phyloP scores from a whole-genome alignment of 805 yeast species.

The Barnettozyma botsteinii region DNA sequence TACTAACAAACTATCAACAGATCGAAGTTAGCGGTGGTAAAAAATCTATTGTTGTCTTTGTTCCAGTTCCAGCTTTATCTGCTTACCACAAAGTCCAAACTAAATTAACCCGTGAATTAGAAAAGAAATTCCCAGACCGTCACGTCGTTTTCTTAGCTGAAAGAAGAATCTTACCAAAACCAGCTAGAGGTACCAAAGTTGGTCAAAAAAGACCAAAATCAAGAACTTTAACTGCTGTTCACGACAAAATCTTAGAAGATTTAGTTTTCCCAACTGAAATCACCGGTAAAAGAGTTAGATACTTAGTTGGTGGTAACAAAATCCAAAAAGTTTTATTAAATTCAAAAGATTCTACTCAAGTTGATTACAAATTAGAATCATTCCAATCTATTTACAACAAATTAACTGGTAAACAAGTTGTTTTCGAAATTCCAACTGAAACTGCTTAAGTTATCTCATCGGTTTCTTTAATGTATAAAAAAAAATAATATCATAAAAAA shows the following conservation, averaged over 20 bases:
- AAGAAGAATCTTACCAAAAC: constrained; percentile 99
- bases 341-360: constrained; percentile 94
- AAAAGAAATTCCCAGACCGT: constrained; percentile 99
- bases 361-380: constrained; percentile 98
- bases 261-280: constrained; percentile 99
- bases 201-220: constrained; percentile 99
- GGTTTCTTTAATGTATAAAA: constrained; percentile 9
- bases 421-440: constrained; percentile 82
- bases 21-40: constrained; percentile 97
- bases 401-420: constrained; percentile 99
- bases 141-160: constrained; percentile 99
- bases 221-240: constrained; percentile 98
- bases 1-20: constrained; percentile 30
- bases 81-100: constrained; percentile 97
- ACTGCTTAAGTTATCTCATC: constrained; percentile 32
- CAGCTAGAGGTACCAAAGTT: constrained; percentile 92
- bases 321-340: constrained; percentile 96
- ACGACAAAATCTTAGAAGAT: constrained; percentile 97
- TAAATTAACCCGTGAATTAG: constrained; percentile 98
- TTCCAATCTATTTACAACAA: constrained; percentile 98
- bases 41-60: constrained; percentile 96
- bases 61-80: constrained; percentile 90
- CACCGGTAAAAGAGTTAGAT: constrained; percentile 98
- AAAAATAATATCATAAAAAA: constrained; percentile 11
- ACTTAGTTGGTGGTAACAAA: constrained; percentile 98